Evolutionary conservation across 179 eudicot species (phyloP).

Genomic region (Corrigiola litoralis): DNA sequence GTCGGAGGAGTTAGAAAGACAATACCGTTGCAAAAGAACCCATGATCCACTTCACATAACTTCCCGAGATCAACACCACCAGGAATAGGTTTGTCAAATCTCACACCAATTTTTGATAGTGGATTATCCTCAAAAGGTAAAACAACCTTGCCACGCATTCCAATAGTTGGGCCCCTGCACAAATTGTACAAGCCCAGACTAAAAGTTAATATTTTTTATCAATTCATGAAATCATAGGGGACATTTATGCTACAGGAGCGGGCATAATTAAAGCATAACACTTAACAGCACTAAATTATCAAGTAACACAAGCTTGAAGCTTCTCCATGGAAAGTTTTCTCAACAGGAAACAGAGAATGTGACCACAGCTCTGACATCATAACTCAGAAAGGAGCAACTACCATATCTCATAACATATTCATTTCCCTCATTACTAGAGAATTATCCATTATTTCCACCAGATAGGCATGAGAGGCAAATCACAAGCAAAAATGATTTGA

Average conservation of each 20-base stretch:
- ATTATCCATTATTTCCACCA: no score
- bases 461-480: no score
- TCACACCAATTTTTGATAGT: constrained; percentile 78
- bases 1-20: constrained; percentile 5
- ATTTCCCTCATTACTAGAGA: no score
- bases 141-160: constrained; percentile 80
- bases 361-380: not conserved
- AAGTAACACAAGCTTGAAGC: not conserved
- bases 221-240: not conserved
- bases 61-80: constrained; percentile 91
- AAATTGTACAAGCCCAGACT: constrained; percentile 2
- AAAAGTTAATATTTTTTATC: not conserved
- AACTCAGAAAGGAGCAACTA: no score
- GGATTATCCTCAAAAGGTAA: constrained; percentile 86
- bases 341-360: no score
- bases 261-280: not conserved
- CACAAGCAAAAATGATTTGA: no score
- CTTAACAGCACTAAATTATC: not conserved
- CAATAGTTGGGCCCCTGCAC: constrained; percentile 75
- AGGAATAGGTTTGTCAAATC: constrained; percentile 72
- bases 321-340: no score
- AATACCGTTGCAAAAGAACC: constrained; percentile 90
- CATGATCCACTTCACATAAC: constrained; percentile 67
- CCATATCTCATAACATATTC: no score
- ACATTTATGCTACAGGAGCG: not conserved